phyloP scores from a whole-genome alignment of 805 yeast genomes.

The Candida loeiensis region DNA sequence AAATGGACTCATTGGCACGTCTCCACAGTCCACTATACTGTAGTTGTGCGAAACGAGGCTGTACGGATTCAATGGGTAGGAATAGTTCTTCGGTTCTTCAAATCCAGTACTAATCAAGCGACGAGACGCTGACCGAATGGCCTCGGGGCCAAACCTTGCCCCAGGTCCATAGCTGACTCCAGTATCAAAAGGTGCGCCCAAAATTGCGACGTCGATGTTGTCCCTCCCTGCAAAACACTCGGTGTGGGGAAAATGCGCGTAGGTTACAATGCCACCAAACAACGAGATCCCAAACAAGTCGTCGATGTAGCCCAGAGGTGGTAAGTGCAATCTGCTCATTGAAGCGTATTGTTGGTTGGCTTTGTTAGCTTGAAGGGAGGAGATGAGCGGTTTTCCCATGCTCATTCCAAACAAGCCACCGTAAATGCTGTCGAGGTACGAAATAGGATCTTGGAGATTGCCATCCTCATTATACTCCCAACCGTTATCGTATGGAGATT shows the following conservation, averaged over 20 bases:
- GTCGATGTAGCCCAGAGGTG: conserved; percentile 33
- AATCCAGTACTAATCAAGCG: conserved; percentile 37
- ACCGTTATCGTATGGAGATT: not conserved
- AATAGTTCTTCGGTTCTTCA: conserved; percentile 4
- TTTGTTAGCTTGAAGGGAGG: conserved; percentile 1
- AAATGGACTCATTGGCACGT: conserved; percentile 65
- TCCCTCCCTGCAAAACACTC: conserved; percentile 37
- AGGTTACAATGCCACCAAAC: conserved; percentile 54
- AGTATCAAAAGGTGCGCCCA: conserved; percentile 59
- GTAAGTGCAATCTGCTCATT: conserved; percentile 21
- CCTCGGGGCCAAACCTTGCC: conserved; percentile 58
- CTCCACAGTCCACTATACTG: conserved; percentile 57
- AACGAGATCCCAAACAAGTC: conserved; percentile 12
- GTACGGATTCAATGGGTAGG: conserved; percentile 48
- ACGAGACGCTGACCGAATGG: conserved; percentile 45
- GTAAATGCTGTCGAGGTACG: conserved; percentile 25
- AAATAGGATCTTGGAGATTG: no score
- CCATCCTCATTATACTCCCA: not conserved
- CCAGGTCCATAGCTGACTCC: conserved; percentile 56
- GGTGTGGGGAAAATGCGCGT: conserved; percentile 42
- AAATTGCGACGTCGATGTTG: conserved; percentile 48
- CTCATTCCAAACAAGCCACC: conserved; percentile 21
- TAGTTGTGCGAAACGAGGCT: conserved; percentile 34
- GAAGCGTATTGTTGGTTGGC: conserved; percentile 14
- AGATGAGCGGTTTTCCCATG: conserved; percentile 3